Evolutionary conservation across 495 filamentous ascomycete genomes (phyloP), one percentile per base, ranked within the genome.

Genomic region (Hyaloscypha variabilis): DNA sequence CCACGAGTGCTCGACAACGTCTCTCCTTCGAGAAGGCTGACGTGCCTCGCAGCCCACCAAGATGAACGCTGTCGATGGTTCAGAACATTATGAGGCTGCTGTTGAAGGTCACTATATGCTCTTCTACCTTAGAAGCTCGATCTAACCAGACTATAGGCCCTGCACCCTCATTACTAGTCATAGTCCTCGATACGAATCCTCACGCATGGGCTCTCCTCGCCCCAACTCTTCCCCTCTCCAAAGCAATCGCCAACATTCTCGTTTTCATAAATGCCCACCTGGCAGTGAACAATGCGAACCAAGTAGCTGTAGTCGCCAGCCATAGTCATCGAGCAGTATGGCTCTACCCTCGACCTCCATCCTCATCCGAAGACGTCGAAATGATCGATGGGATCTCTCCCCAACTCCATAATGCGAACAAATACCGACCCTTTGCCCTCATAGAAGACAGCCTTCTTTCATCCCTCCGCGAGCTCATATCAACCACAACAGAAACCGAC

Each of bases 251-350:
- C 58, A 95, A 92, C 79, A 84, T 98, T 66, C 89, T 97, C 72
- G 88, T 98, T 81, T 97, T 97, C 79, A 88, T 97, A 75, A 97
- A 99, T 74, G 91, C 93, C 63, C 95, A 99, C 74, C 85, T 99
- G 6, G 91, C 95, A 67, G 92, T 91, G 78, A 94, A 92, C 78
- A 91, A 96, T 76, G 88, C 91, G 59, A 98, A 97, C 77, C 89
- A 92, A 75, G 90, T 98, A 50, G 93, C 93, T 55, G 84, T 99
- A n/a, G 85, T 98, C 36, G 95, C 96, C 28, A 90, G 91, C 14
- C 95, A 98, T 74, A 87, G 83, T 66, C 87, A 94, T 68, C 86
- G 88, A 62, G 93, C 95, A 54, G 82, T 87, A 55, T 97, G 92
- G 86, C 88, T 99, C 2, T 98, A 97, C 68, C 95, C 96, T 5